Evolutionary conservation across 116 monocot genomes (phyloP).

Genomic region (Phalaenopsis hybrid): DNA sequence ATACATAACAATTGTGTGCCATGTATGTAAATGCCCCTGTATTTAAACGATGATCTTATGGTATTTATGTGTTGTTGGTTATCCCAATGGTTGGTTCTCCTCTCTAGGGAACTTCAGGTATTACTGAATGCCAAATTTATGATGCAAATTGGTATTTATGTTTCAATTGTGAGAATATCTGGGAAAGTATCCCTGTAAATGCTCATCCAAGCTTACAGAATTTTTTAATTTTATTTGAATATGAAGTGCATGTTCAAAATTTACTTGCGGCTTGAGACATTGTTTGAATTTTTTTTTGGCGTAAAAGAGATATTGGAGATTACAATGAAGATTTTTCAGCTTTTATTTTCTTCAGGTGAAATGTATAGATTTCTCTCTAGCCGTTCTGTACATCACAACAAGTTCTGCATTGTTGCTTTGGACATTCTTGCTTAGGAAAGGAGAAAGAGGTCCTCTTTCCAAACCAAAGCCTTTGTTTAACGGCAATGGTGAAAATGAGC

Average conservation of each 20-base stretch:
- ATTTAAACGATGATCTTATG: not conserved
- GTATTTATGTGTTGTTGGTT: not conserved
- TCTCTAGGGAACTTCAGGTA: not conserved
- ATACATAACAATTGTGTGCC: too few species aligned
- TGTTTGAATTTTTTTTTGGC: not conserved
- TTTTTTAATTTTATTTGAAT: slow-evolving; percentile 1
- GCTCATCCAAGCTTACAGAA: not conserved
- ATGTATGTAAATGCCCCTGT: too few species aligned
- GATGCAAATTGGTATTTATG: not conserved
- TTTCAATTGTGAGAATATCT: not conserved
- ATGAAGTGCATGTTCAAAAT: not conserved
- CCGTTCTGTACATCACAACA: slow-evolving; percentile 44
- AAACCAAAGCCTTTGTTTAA: slow-evolving; percentile 31
- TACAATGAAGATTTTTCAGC: not conserved
- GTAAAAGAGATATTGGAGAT: not conserved
- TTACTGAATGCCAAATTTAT: not conserved
- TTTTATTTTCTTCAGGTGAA: slow-evolving; percentile 51
- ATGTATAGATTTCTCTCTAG: slow-evolving; percentile 75
- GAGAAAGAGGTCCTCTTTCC: slow-evolving; percentile 22
- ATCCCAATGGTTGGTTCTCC: not conserved
- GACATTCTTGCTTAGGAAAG: slow-evolving; percentile 32
- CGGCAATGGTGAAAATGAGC: slow-evolving; percentile 27
- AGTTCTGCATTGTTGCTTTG: slow-evolving; percentile 43
- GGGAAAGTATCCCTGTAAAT: not conserved
- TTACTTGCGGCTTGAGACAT: not conserved